These are phyloP conservation scores for Colletotrichum sp. DNA, from an alignment of 2,329 filamentous ascomycete species.

Conservation along the genomic window DNA sequence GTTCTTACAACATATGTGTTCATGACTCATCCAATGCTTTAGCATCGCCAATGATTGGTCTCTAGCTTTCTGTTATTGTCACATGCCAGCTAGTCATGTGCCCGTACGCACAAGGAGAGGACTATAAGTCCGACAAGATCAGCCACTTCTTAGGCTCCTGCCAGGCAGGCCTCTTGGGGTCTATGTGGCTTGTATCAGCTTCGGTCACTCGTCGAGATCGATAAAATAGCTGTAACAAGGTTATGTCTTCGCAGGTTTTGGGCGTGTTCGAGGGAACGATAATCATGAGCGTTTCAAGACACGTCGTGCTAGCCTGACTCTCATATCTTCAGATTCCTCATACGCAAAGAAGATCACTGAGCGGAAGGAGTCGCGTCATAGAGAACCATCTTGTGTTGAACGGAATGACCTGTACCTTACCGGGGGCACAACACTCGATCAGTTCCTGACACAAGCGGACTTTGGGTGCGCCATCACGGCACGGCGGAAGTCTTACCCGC, in stretches of 20 bases:
- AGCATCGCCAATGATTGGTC: background rate
- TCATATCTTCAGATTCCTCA: no score
- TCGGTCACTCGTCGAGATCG: background rate
- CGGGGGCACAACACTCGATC: no score
- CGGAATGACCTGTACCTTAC: no score
- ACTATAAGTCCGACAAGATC: background rate
- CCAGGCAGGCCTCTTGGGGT: background rate
- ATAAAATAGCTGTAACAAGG: background rate
- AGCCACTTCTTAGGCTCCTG: background rate
- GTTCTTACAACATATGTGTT: background rate
- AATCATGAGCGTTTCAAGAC: rapidly evolving
- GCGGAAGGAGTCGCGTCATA: no score
- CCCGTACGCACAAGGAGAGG: background rate
- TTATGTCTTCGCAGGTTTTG: background rate
- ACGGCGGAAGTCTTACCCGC: background rate
- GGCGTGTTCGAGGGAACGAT: rapidly evolving
- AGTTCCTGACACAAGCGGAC: no score
- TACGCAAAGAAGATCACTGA: no score
- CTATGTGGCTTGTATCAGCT: background rate
- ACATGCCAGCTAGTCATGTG: background rate
- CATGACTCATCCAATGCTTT: rapidly evolving
- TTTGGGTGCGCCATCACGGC: no score
- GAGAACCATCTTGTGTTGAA: no score
- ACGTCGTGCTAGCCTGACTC: no score
- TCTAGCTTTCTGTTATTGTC: background rate